phyloP scores from a whole-genome alignment of 2,329 filamentous ascomycete genomes.

The Tolypocladium tundrense region DNA sequence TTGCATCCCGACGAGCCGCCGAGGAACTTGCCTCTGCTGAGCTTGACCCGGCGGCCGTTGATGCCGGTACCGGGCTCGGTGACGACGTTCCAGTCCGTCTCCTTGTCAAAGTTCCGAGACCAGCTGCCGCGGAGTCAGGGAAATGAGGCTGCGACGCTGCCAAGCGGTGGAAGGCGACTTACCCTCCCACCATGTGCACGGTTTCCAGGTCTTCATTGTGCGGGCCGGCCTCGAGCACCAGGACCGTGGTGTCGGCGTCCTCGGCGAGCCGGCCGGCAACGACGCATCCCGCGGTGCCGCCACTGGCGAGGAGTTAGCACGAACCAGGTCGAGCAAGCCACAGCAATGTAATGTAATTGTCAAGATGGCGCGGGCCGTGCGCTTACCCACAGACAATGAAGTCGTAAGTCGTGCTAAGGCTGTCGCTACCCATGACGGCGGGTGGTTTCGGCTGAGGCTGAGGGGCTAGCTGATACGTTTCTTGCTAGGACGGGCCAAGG shows the following conservation, averaged over 20 bases:
- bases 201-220: conserved; percentile 34
- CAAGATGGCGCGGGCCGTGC: not conserved
- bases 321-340: not conserved
- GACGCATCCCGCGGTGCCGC: conserved; percentile 26
- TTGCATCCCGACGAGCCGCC: conserved; percentile 39
- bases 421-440: not conserved
- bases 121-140: conserved; percentile 14
- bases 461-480: not conserved
- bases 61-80: conserved; percentile 27
- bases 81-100: conserved; percentile 41
- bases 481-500: not conserved
- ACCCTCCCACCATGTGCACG: conserved; percentile 40
- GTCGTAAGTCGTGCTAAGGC: conserved; percentile 12
- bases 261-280: conserved; percentile 27
- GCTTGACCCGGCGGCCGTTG: conserved; percentile 32
- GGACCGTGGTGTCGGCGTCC: conserved; percentile 15
- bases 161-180: conserved; percentile 6
- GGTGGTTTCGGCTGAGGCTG: not conserved
- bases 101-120: conserved; percentile 34
- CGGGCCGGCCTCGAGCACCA: conserved; percentile 25
- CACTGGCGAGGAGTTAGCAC: conserved; percentile 7
- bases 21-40: conserved; percentile 37
- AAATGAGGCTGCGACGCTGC: not conserved
- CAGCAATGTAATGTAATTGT: not conserved
- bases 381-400: conserved; percentile 25